Percentiles rank a stretch among this genome's conserved stretches.
These are phyloP conservation scores for Xylaria palmicola DNA, from an alignment of 495 filamentous ascomycete species.

Conservation along the genomic window DNA sequence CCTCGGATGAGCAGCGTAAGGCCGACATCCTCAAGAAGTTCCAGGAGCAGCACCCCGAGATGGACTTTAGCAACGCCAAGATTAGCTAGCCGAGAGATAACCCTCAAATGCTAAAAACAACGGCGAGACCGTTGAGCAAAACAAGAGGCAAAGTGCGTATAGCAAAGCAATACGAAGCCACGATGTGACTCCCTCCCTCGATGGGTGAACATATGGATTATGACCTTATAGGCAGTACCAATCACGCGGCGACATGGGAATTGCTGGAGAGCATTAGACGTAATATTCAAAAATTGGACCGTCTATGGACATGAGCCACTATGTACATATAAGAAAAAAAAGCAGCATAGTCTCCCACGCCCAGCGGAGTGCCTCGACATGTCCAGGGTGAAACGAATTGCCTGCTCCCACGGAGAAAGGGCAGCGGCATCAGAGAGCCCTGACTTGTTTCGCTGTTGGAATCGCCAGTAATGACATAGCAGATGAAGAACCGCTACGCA, in stretches of 20 bases:
- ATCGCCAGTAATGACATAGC: conserved; percentile 50
- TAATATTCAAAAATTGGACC: background rate
- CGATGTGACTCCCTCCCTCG: no score
- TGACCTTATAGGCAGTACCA: background rate
- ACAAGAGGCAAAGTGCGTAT: no score
- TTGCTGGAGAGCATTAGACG: background rate
- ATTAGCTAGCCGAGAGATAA: conserved; percentile 48
- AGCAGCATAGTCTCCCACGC: background rate
- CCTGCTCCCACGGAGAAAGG: conserved; percentile 45
- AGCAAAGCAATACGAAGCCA: no score
- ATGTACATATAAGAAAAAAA: background rate
- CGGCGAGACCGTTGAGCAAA: no score
- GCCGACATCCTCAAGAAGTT: conserved; percentile 89
- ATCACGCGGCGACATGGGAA: background rate
- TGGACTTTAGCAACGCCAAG: conserved; percentile 80
- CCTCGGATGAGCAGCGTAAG: conserved; percentile 91
- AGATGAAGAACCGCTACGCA: conserved; percentile 53
- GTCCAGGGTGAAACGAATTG: conserved; percentile 63
- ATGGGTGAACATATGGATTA: background rate
- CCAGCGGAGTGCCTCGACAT: conserved; percentile 16
- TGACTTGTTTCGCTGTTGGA: conserved; percentile 51
- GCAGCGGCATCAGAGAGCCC: conserved; percentile 63
- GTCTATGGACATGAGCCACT: background rate
- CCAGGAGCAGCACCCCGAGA: conserved; percentile 71
- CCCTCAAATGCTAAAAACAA: background rate